Evolutionary conservation across 73 alveolate genomes (phyloP), one percentile per base, ranked within the genome.

Genomic region (Blepharisma japonicum): DNA sequence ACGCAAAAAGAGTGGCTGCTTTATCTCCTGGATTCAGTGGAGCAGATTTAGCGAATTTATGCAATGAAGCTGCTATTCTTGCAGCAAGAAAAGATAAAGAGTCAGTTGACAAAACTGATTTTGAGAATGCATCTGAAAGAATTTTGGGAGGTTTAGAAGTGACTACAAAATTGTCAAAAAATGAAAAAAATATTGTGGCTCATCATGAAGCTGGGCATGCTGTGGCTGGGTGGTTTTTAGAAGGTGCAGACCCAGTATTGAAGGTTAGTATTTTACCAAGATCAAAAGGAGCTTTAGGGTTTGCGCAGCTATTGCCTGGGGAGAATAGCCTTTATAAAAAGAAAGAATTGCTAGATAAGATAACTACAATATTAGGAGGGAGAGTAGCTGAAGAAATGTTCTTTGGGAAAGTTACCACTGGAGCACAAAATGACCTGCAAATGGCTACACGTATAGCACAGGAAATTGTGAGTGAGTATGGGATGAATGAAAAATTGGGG

Each of bases 1-100:
- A 91, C 82, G 97, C 96, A 11, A 83, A 84, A 81, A 91, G 95
- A 83, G 83, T 95, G 45, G 98, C 98, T 56, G 84, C 93, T 68
- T 81, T 93, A 55, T 91, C 98, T 14, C 97, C 97, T 66, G 99
- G 99, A 70, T 94, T 96, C 84, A 82, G 96, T 80, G 99, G 99
- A 23, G 99, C 99, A 25, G 99, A 97, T 86, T 85, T 97, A 46
- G 92, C 95, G 85, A 96, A 97, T 74, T 84, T 97, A 53, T 86
- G 98, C 87, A 97, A 97, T 77, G 99, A 97, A 82, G 99, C 98
- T 1, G 99, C 99, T 21, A 90, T 97, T 42, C 66, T 97, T 25
- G 98, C 99, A 27, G 98, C 98, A 23, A 92, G 99, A 87, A 89
- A 91, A 82, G 85, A 85, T n/a, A 77, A 87, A 20, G 78, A 54